Percentiles rank a stretch among this genome's conserved stretches.
phyloP scores from a whole-genome alignment of 208 protist genomes.

The Crithidia mellificae region DNA sequence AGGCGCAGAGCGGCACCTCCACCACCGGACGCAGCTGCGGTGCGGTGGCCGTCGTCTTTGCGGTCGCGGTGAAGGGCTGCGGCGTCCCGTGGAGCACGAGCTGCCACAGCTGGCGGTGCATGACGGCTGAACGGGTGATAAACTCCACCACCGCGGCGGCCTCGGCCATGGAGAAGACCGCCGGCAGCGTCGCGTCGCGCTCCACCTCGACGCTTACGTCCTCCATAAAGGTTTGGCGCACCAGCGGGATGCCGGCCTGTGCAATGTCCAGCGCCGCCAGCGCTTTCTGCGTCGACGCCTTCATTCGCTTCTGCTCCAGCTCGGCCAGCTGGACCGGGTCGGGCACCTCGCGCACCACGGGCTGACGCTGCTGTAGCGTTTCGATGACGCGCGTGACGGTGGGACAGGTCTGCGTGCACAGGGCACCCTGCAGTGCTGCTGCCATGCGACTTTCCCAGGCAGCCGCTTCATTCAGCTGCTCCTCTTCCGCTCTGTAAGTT shows the following conservation, averaged over 20 bases:
- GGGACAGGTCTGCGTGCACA: constrained; percentile 55
- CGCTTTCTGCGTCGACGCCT: constrained; percentile 59
- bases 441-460: constrained; percentile 33
- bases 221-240: constrained; percentile 38
- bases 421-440: constrained; percentile 38
- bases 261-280: constrained; percentile 40
- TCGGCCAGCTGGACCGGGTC: constrained; percentile 50
- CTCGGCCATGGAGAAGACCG: constrained; percentile 65
- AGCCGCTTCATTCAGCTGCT: constrained; percentile 24
- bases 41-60: constrained; percentile 4
- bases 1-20: constrained; percentile 9
- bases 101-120: constrained; percentile 68
- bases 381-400: constrained; percentile 42
- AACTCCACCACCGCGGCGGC: constrained; percentile 57
- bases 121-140: constrained; percentile 54
- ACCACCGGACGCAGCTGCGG: constrained; percentile 16
- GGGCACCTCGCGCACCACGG: constrained; percentile 40
- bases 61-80: no score
- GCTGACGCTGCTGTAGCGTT: constrained; percentile 23
- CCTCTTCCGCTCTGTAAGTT: no score
- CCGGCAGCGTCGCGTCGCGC: constrained; percentile 50
- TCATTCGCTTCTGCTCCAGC: constrained; percentile 47
- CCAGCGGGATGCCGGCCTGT: constrained; percentile 39
- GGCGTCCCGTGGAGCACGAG: constrained; percentile 26
- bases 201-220: constrained; percentile 37